Conservation (phyloP, 495 filamentous ascomycete genomes). For the Aspergillus wentii region DNA sequence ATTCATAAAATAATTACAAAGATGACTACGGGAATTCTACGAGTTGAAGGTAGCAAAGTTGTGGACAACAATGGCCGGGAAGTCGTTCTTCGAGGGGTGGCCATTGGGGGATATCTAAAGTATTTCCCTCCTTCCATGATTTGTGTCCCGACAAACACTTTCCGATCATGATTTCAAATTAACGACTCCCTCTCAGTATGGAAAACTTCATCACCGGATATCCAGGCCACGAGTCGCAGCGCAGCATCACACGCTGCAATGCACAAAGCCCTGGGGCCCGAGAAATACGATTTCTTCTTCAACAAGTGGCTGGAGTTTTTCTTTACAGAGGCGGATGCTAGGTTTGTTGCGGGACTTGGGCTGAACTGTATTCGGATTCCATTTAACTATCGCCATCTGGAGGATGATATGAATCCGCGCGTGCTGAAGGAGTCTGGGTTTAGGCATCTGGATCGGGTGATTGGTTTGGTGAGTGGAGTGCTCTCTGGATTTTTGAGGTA, state of each 20-base stretch:
- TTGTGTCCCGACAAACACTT: no score
- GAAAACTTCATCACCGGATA: conserved; percentile 69
- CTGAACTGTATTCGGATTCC: conserved; percentile 61
- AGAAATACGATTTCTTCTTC: conserved; percentile 46
- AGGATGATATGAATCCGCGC: conserved; percentile 58
- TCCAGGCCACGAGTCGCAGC: conserved; percentile 53
- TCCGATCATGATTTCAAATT: not conserved
- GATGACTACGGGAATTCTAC: conserved; percentile 37
- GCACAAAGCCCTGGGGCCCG: conserved; percentile 45
- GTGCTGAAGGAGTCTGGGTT: conserved; percentile 55
- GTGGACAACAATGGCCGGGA: conserved; percentile 41
- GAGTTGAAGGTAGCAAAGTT: conserved; percentile 38
- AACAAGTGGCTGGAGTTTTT: conserved; percentile 57
- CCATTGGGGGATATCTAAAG: conserved; percentile 46
- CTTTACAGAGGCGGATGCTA: conserved; percentile 57
- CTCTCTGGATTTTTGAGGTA: no score
- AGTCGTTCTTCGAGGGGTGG: conserved; percentile 47
- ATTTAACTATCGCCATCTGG: conserved; percentile 62
- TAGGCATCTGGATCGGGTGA: conserved; percentile 53
- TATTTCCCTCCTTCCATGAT: conserved; percentile 7
- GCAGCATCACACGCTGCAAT: conserved; percentile 53
- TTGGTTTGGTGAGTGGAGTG: conserved; percentile 40
- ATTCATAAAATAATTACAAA: no score
- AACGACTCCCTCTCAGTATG: conserved; percentile 38
- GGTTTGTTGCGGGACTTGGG: conserved; percentile 52